Evolutionary conservation across 2,329 filamentous ascomycete genomes (phyloP), one percentile per base, ranked within the genome.

Genomic region (Penicillium sclerotiorum): DNA sequence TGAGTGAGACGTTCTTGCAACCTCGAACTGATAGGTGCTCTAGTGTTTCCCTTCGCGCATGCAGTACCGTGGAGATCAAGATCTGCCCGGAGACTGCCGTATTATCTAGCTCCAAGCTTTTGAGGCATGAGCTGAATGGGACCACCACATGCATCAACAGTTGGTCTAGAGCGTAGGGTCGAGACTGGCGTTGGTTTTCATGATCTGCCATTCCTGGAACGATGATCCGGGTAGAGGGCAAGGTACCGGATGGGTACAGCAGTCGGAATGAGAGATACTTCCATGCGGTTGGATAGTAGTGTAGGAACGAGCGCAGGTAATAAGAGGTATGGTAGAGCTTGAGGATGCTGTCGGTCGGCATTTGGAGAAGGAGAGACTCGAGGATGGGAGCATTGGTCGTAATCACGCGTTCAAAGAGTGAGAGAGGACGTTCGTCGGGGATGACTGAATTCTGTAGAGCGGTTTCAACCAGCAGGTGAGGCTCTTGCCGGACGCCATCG

Each of bases 1-100:
- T 85, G 56, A 85, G 76, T 11, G 81, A 84, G 30, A 85, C 82
- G 63, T 85, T 83, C 67, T 84, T 83, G 72, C 82, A 85, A 17
- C 82, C 82, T 18, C 82, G 78, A 40, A 84, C 80, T 1, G 81
- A 84, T 37, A 85, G 72, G 60, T 85, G 81, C 60, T 80, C 75
- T 38, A 85, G 69, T 0, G 79, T 82, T 47, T 77, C 74, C 48
- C 78, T 75, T 23, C 80, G 76, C 33, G 78, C 73, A 53, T 79
- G 74, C 44, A 84, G 69, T 15, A 85, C 79, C 17, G 74, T 79
- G 30, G 75, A 77, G 8, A 79, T 78, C 39, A 85, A 72, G 35
- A 79, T 80, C 47, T 80, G 76, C 21, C 82, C 82, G 20, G 78
- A 80, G 21, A 84, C 80, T 9, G 80, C 79, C 8, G 82, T 85